These are phyloP conservation scores for Linnemannia elongata DNA, from an alignment of 192 early-diverging fungal genomes.

Conservation along the genomic window DNA sequence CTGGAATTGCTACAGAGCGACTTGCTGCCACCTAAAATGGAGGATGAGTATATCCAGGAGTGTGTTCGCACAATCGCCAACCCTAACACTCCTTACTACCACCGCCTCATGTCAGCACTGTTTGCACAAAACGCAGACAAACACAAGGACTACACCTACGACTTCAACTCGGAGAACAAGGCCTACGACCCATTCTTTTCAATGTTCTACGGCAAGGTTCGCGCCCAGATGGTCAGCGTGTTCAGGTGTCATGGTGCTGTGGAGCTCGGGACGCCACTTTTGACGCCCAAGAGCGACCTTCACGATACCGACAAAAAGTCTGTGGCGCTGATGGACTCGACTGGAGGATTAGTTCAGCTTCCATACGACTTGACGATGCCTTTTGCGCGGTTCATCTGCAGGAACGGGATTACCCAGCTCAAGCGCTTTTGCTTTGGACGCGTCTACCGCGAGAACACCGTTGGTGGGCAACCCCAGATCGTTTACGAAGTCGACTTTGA, in stretches of 20 bases:
- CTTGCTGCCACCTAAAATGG: constrained; percentile 84
- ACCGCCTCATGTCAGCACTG: constrained; percentile 82
- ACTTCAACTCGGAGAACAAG: constrained; percentile 73
- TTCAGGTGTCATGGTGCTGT: constrained; percentile 90
- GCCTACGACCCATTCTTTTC: constrained; percentile 71
- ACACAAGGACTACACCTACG: constrained; percentile 93
- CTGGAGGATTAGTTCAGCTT: constrained; percentile 86
- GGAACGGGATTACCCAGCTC: constrained; percentile 76
- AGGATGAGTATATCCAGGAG: constrained; percentile 92
- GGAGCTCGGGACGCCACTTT: constrained; percentile 83
- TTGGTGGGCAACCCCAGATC: constrained; percentile 87
- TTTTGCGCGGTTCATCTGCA: constrained; percentile 88
- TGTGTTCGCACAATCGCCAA: constrained; percentile 92
- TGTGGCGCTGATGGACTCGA: constrained; percentile 85
- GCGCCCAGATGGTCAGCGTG: constrained; percentile 80
- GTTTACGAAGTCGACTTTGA: constrained; percentile 93
- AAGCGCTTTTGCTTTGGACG: constrained; percentile 91
- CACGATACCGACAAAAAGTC: constrained; percentile 77
- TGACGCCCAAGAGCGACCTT: constrained; percentile 84
- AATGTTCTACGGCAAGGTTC: constrained; percentile 76
- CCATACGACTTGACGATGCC: constrained; percentile 93
- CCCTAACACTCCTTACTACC: constrained; percentile 89
- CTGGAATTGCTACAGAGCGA: constrained; percentile 86
- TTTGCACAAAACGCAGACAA: constrained; percentile 83
- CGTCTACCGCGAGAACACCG: constrained; percentile 84